Percentiles rank a stretch among this genome's conserved stretches.
These are phyloP conservation scores for Geoglossum cookeanum DNA, from an alignment of 2,329 filamentous ascomycete genomes.

Conservation along the genomic window DNA sequence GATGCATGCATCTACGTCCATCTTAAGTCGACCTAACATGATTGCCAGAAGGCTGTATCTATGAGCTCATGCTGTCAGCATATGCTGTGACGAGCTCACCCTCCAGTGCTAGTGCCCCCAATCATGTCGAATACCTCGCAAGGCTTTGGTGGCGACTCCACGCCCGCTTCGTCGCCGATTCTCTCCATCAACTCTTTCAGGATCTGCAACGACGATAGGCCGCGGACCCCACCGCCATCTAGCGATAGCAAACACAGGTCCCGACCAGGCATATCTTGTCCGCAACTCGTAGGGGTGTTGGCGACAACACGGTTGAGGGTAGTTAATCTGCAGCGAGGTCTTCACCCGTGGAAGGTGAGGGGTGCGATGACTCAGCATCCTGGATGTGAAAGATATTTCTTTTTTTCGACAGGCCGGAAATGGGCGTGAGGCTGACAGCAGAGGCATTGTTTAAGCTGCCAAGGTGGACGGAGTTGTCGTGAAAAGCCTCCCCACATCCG, in stretches of 20 bases:
- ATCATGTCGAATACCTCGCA: not conserved
- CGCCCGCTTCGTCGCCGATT: not conserved
- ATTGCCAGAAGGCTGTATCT: constrained; percentile 9
- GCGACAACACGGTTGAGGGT: no score
- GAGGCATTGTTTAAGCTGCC: no score
- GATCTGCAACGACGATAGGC: not conserved
- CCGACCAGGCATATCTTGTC: no score
- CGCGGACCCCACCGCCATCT: not conserved
- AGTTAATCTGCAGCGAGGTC: no score
- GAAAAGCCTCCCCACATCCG: no score
- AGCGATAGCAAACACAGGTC: not conserved
- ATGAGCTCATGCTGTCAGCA: not conserved
- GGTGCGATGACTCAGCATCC: no score
- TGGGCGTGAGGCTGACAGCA: no score
- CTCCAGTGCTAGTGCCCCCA: not conserved
- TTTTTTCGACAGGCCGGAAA: no score
- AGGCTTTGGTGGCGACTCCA: not conserved
- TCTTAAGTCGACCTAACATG: constrained; percentile 10
- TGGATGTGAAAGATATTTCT: no score
- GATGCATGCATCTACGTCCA: constrained; percentile 9
- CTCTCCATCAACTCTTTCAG: not conserved
- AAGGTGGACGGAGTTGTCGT: no score
- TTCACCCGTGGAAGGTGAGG: no score
- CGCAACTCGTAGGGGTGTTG: no score
- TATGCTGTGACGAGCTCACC: not conserved